Base-by-base conservation (phyloP, 2,329 filamentous ascomycete genomes). In the Achaetomium macrosporum region DNA sequence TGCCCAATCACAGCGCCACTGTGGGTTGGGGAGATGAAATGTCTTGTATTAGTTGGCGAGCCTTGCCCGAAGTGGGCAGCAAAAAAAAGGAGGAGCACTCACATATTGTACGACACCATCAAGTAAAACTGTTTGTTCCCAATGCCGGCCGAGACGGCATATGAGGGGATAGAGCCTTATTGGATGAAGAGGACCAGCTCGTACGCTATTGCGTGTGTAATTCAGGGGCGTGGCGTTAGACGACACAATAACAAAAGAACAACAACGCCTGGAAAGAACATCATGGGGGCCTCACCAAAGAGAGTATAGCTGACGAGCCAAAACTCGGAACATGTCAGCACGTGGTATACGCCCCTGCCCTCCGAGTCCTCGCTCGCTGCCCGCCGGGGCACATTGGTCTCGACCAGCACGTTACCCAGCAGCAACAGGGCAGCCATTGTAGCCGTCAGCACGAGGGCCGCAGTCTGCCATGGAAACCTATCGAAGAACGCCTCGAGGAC, bases 81-180 rank as follows among this genome's bases (percentile, higher is more conserved):
- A 25, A 25, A 4, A 25, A 25, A 25, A 37, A 19, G 17, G 37
- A 31, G 17, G 42, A 17, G 15, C n/a, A 60, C 61, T 62, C 54
- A 65, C 64, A 68, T 46, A 52, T 65, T 67, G 57, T 67, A 65
- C 41, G 61, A 60, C 57, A 65, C 59, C 54, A 64, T 63, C 17
- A 67, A 52, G 33, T 63, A 63, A 46, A 65, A 65, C 45, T 64
- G 59, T 29, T 63, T 51, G 20, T 51, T 51, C 1, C 60, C 63
- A 35, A 63, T 54, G 25, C 56, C 50, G 19, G 56, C 57, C 9
- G 55, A 50, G 12, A 62, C 60, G 33, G 64, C 61, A 56, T 63
- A 66, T 12, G 57, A 58, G 4, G 64, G 65, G 47, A 67, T 57
- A n/a, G 64, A 62, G 15, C 62, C 64, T 63, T 65, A 68, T 50